These are phyloP conservation scores for Austroboletus festivus DNA, from an alignment of 768 basidiomycete genomes.

Conservation along the genomic window DNA sequence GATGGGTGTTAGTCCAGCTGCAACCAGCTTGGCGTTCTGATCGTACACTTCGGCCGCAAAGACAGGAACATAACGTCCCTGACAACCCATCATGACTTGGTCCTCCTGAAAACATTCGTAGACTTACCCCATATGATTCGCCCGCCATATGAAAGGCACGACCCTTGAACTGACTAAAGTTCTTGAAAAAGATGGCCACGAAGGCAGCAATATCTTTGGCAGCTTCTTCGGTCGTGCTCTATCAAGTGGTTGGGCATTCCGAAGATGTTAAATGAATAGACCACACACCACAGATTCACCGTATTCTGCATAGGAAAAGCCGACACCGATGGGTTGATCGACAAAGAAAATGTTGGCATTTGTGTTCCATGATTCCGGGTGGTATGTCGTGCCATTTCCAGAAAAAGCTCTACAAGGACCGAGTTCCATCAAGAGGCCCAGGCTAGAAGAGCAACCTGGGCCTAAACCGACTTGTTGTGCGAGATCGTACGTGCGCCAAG, in stretches of 20 bases:
- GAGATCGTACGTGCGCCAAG: neutral
- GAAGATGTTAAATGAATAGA: constrained; percentile 1
- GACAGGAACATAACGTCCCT: constrained; percentile 54
- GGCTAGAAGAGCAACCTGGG: constrained; percentile 54
- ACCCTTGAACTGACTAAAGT: constrained; percentile 69
- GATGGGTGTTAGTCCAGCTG: constrained; percentile 47
- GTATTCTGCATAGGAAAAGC: constrained; percentile 45
- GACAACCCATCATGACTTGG: neutral
- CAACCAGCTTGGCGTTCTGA: constrained; percentile 39
- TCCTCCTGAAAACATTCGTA: neutral
- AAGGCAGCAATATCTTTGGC: constrained; percentile 71
- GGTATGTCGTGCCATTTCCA: constrained; percentile 47
- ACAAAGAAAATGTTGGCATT: constrained; percentile 52
- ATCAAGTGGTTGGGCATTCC: neutral
- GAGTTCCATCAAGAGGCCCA: constrained; percentile 70
- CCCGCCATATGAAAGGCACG: constrained; percentile 60
- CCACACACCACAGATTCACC: constrained; percentile 38
- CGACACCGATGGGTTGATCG: constrained; percentile 45
- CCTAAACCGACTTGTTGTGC: constrained; percentile 14
- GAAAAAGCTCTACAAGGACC: constrained; percentile 69
- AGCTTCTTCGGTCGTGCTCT: constrained; percentile 66
- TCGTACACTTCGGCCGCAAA: constrained; percentile 50
- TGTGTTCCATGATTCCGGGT: constrained; percentile 65
- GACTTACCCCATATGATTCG: constrained; percentile 50
- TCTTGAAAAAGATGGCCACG: constrained; percentile 69